phyloP scores from a whole-genome alignment of 2,329 filamentous ascomycete genomes.

The Stachybotrys chartarum region DNA sequence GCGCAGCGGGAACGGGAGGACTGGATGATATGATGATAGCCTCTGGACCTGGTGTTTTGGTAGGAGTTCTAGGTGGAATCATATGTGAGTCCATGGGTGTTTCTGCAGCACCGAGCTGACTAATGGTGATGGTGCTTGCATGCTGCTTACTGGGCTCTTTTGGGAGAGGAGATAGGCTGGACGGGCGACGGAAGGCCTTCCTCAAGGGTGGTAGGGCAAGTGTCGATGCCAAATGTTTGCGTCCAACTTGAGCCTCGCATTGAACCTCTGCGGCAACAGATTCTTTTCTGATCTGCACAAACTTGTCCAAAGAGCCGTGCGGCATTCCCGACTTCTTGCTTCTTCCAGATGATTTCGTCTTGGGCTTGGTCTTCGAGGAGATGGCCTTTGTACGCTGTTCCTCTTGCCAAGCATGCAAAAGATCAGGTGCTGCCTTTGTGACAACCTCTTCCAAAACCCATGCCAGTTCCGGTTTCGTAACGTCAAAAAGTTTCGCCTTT shows the following conservation, averaged over 20 bases:
- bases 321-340: constrained; percentile 12
- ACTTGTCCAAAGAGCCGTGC: constrained; percentile 30
- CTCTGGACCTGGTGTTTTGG: constrained; percentile 14
- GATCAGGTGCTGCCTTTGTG: constrained; percentile 14
- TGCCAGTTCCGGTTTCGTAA: constrained; percentile 48
- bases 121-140: constrained; percentile 2
- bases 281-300: constrained; percentile 32
- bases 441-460: constrained; percentile 32
- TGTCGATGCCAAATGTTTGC: constrained; percentile 2
- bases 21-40: constrained; percentile 39
- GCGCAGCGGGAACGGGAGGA: constrained; percentile 23
- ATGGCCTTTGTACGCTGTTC: constrained; percentile 9
- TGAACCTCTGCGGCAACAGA: constrained; percentile 5
- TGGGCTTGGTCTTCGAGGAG: constrained; percentile 13
- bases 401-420: constrained; percentile 19
- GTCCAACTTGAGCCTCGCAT: not conserved
- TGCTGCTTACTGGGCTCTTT: constrained; percentile 27
- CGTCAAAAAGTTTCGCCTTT: constrained; percentile 48
- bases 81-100: constrained; percentile 35
- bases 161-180: constrained; percentile 12
- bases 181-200: constrained; percentile 11
- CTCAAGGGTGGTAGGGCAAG: constrained; percentile 4
- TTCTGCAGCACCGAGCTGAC: constrained; percentile 13
- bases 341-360: constrained; percentile 13
- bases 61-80: constrained; percentile 24